These are phyloP conservation scores for Drechslerella dactyloides DNA, from an alignment of 2,329 filamentous ascomycete genomes.

Conservation along the genomic window DNA sequence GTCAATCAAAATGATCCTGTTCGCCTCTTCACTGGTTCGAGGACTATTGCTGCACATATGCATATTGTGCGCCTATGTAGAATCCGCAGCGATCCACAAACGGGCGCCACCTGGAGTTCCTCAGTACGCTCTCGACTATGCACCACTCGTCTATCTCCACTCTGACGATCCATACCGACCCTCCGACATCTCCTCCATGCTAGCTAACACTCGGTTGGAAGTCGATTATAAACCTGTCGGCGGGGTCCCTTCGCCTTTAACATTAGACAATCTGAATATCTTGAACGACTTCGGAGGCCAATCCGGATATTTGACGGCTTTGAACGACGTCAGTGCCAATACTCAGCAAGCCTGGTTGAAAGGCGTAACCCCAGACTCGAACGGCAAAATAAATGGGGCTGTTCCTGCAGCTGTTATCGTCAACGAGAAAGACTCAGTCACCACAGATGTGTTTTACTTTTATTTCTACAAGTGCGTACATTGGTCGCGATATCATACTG, in stretches of 20 bases:
- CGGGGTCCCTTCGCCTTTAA: conserved; percentile 59
- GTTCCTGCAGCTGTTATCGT: conserved; percentile 65
- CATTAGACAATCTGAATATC: conserved; percentile 61
- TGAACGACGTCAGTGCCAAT: conserved; percentile 60
- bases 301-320: conserved; percentile 63
- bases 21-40: not conserved
- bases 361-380: conserved; percentile 64
- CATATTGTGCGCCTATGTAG: conserved; percentile 1
- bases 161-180: conserved; percentile 62
- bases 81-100: conserved; percentile 11
- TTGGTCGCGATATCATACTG: not conserved
- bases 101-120: conserved; percentile 28
- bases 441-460: conserved; percentile 66
- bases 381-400: conserved; percentile 63
- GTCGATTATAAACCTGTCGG: conserved; percentile 59
- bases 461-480: conserved; percentile 65
- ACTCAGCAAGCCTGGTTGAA: conserved; percentile 60
- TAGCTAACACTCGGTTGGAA: conserved; percentile 61
- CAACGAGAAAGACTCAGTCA: conserved; percentile 62
- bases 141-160: conserved; percentile 64
- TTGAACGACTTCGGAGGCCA: conserved; percentile 61
- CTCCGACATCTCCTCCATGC: conserved; percentile 61
- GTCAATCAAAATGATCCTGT: not conserved
- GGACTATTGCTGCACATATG: not conserved
- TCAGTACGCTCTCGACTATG: conserved; percentile 53